A percentile compares a stretch with the other conserved stretches of the same genome.
Conservation (phyloP, 352 stramenopile species). For the Saprolegnia parasitica region DNA sequence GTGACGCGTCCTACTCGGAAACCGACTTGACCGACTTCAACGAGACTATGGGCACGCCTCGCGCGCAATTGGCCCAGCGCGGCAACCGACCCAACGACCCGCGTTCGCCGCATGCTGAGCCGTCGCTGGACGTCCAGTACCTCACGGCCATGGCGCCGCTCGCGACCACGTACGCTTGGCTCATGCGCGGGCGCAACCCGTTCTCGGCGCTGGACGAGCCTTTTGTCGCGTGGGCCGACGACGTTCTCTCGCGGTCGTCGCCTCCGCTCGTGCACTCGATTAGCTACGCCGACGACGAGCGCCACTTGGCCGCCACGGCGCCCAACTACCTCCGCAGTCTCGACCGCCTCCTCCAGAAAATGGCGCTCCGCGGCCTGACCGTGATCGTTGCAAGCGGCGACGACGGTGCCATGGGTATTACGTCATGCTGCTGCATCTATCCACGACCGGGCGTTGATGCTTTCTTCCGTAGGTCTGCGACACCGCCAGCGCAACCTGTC, state of each 20-base stretch:
- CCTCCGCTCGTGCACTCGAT: slow-evolving; percentile 85
- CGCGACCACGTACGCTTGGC: slow-evolving; percentile 73
- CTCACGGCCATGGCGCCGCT: slow-evolving; percentile 80
- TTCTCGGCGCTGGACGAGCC: slow-evolving; percentile 81
- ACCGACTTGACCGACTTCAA: slow-evolving; percentile 57
- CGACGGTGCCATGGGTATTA: slow-evolving; percentile 52
- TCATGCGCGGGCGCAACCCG: slow-evolving; percentile 76
- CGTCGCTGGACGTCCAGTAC: slow-evolving; percentile 88
- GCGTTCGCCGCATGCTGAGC: slow-evolving; percentile 48
- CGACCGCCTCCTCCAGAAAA: slow-evolving; percentile 85
- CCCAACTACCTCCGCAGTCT: slow-evolving; percentile 65
- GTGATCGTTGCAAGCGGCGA: slow-evolving; percentile 84
- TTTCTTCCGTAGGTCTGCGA: slow-evolving; percentile 43
- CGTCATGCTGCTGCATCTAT: neutral
- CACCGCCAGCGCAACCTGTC: slow-evolving; percentile 59
- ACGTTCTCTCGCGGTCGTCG: slow-evolving; percentile 54
- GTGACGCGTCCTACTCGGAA: slow-evolving; percentile 52
- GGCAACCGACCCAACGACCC: slow-evolving; percentile 49
- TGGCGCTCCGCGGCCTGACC: slow-evolving; percentile 80
- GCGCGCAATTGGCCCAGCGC: slow-evolving; percentile 50
- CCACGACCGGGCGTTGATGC: too few species aligned
- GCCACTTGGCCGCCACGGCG: slow-evolving; percentile 71
- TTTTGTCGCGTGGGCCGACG: slow-evolving; percentile 75
- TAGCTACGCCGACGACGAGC: slow-evolving; percentile 87
- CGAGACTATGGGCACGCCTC: slow-evolving; percentile 32